Evolutionary conservation across 1,284 basidiomycete genomes (phyloP).

Genomic region (Microbotryum violaceum): DNA sequence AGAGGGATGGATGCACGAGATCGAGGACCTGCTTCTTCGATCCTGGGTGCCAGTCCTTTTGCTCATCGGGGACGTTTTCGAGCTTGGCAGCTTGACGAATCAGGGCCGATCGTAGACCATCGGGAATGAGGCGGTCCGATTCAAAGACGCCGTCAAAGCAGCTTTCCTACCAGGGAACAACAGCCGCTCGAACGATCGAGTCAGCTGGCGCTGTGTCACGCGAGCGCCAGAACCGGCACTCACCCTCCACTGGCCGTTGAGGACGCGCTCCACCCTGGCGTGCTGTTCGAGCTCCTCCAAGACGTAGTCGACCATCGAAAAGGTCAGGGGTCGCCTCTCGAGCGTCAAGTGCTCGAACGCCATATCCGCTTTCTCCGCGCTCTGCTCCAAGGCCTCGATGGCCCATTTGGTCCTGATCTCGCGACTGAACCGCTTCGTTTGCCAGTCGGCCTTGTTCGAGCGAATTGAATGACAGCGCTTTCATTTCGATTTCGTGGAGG

Average conservation of each 20-base stretch:
- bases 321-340: background rate
- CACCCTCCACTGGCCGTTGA: slow-evolving; percentile 4
- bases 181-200: background rate
- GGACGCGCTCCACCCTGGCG: background rate
- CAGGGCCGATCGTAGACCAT: slow-evolving; percentile 1
- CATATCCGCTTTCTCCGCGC: background rate
- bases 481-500: slow-evolving; percentile 9
- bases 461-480: slow-evolving; percentile 9
- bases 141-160: slow-evolving; percentile 15
- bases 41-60: slow-evolving; percentile 49
- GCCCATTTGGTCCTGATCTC: slow-evolving; percentile 21
- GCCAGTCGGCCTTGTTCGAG: slow-evolving; percentile 15
- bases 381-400: slow-evolving; percentile 8
- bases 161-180: background rate
- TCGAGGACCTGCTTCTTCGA: slow-evolving; percentile 45
- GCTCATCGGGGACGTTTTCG: slow-evolving; percentile 43
- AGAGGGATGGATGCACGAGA: slow-evolving; percentile 49
- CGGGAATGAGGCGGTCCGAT: slow-evolving; percentile 12
- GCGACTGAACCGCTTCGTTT: slow-evolving; percentile 9
- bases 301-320: slow-evolving; percentile 18
- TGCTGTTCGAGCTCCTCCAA: slow-evolving; percentile 21
- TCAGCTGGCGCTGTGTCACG: background rate
- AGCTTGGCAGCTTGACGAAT: slow-evolving; percentile 34
- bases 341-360: slow-evolving; percentile 1
- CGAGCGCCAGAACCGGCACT: background rate